Conservation (phyloP, 108 stramenopile genomes). For the Fragilaria crotonensis region DNA sequence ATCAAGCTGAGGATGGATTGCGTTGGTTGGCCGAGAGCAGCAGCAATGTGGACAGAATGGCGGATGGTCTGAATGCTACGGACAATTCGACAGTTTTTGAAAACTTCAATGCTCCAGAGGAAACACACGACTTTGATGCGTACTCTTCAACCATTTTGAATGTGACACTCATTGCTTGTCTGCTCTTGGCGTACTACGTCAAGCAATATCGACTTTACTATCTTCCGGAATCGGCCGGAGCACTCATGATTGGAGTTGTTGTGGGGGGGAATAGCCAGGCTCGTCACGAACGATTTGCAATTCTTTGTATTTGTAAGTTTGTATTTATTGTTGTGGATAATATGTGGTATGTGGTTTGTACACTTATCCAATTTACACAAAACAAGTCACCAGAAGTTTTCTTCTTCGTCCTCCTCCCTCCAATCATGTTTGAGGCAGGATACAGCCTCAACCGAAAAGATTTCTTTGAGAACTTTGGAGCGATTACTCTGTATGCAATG, state of each 20-base stretch:
- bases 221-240: slow-evolving; percentile 75
- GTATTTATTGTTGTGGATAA: not conserved
- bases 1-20: too few relatives aligned
- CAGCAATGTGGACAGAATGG: too few relatives aligned
- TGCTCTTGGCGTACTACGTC: slow-evolving; percentile 68
- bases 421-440: slow-evolving; percentile 98
- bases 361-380: not conserved
- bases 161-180: slow-evolving; percentile 66
- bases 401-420: slow-evolving; percentile 94
- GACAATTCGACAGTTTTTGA: too few relatives aligned
- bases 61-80: too few relatives aligned
- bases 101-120: slow-evolving; percentile 40
- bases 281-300: slow-evolving; percentile 51
- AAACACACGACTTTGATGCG: slow-evolving; percentile 77
- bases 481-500: slow-evolving; percentile 90
- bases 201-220: slow-evolving; percentile 64
- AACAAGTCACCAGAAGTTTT: slow-evolving; percentile 82
- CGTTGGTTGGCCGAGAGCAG: too few relatives aligned
- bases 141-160: slow-evolving; percentile 58
- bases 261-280: slow-evolving; percentile 67
- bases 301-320: slow-evolving; percentile 61
- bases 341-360: not conserved
- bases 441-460: slow-evolving; percentile 82
- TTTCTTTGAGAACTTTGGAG: slow-evolving; percentile 93
- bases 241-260: slow-evolving; percentile 68